These are phyloP conservation scores for Scutellaria galericulata DNA, from an alignment of 257 asterid genomes.

Conservation along the genomic window DNA sequence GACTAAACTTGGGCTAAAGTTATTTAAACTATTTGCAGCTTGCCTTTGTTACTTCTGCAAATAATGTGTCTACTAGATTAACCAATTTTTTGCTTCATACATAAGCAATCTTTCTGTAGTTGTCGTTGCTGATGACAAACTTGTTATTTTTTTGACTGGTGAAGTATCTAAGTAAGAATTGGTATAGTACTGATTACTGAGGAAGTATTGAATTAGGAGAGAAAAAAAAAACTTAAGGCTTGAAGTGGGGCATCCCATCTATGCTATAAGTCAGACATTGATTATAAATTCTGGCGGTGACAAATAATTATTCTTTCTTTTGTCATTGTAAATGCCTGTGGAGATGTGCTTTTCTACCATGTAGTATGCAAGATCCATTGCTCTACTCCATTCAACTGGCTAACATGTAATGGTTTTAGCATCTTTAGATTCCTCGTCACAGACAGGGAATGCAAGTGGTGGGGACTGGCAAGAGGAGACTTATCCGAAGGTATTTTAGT, in stretches of 20 bases:
- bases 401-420: constrained; percentile 50
- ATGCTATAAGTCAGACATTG: constrained; percentile 1
- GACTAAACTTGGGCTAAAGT: constrained; percentile 3
- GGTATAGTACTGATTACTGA: background rate
- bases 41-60: background rate
- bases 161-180: background rate
- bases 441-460: constrained; percentile 68
- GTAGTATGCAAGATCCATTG: constrained; percentile 16
- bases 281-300: constrained; percentile 16
- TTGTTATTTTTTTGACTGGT: background rate
- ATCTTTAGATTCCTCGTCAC: constrained; percentile 84
- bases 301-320: constrained; percentile 25
- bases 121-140: constrained; percentile 21
- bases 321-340: background rate
- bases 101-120: constrained; percentile 6
- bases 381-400: constrained; percentile 29
- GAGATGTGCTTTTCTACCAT: constrained; percentile 1
- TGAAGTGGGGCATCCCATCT: constrained; percentile 25
- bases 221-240: background rate
- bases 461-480: constrained; percentile 97
- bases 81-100: constrained; percentile 6
- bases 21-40: constrained; percentile 23
- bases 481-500: constrained; percentile 76
- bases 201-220: constrained; percentile 12
- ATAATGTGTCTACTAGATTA: background rate